Evolutionary conservation across 2,329 filamentous ascomycete genomes (phyloP).

Genomic region (Aspergillus fischeri): DNA sequence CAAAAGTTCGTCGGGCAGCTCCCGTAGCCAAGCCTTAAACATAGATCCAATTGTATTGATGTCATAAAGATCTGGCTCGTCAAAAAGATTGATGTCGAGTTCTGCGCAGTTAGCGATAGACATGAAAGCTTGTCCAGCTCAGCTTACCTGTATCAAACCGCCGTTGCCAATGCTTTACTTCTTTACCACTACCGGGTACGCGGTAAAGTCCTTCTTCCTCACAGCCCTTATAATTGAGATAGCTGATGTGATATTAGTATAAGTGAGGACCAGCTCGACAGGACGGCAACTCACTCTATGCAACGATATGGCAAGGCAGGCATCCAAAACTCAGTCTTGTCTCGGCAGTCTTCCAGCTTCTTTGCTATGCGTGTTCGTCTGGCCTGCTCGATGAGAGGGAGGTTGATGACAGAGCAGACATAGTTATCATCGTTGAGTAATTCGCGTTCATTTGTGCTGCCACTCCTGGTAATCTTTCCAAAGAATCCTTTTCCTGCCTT

Average conservation of each 20-base stretch:
- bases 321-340: constrained; percentile 99
- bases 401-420: constrained; percentile 76
- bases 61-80: constrained; percentile 83
- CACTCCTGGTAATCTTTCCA: constrained; percentile 68
- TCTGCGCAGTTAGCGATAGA: constrained; percentile 49
- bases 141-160: constrained; percentile 75
- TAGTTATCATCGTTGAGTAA: constrained; percentile 78
- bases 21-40: constrained; percentile 92
- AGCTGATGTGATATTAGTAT: constrained; percentile 46
- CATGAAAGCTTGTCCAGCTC: background rate
- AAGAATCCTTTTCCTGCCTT: constrained; percentile 80
- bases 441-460: constrained; percentile 64
- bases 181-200: constrained; percentile 82
- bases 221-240: constrained; percentile 88
- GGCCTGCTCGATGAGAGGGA: constrained; percentile 82
- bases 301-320: constrained; percentile 91
- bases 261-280: background rate
- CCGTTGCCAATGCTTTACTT: constrained; percentile 90
- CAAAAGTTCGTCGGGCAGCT: constrained; percentile 90
- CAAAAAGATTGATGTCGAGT: constrained; percentile 83
- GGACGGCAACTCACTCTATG: constrained; percentile 62
- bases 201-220: constrained; percentile 92
- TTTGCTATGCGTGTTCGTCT: constrained; percentile 89
- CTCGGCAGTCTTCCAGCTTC: constrained; percentile 76
- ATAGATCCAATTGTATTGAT: constrained; percentile 96